Base-by-base conservation (phyloP, 345 rosid species). In the Populus simonii region DNA sequence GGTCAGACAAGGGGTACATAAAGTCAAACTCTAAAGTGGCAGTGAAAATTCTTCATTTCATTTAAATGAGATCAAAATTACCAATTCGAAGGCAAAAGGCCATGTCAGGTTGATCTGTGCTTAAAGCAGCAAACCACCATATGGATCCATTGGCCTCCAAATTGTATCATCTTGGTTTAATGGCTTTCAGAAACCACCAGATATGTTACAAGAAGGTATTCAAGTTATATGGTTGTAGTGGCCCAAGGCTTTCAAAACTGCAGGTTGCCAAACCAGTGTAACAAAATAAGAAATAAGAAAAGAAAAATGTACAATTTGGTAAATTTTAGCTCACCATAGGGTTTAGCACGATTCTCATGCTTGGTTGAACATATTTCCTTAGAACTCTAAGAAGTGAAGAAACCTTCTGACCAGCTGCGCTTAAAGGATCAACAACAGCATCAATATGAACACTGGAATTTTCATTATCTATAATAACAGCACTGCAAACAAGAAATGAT, bases 361-460 rank as follows among this genome's bases (percentile, higher is more conserved):
- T 96, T 74, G 99, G 92, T 73, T 90, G 92, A 85, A 89, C 82
- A 70, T 91, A 89, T 77, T 90, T 92, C 85, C 79, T 84, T 66
- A 96, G 80, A 74, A 94, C 84, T 74, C 81, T 91, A 86, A 96
- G 96, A 87, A 96, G 87, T 15, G 97, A 87, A 77, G 95, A 91
- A 81, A 96, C 83, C 83, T 92, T 94, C 88, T 96, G 99, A 80
- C 98, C 99, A 72, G 83, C 74, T 75, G 97, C 89, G 82, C 99
- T 92, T 76, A 96, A 82, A 75, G 99, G 99, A 89, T 96, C 99
- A 78, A 96, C 72, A 71, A 96, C 97, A 41, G 95, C 98, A 88
- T 94, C 99, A 59, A 96, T 87, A 83, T 96, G 99, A 84, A 96
- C 77, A 68, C 90, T 85, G 71, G 97, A 84, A 84, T 90, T 87